Conservation (phyloP, 352 stramenopile genomes). For the Globisporangium yorkense region DNA sequence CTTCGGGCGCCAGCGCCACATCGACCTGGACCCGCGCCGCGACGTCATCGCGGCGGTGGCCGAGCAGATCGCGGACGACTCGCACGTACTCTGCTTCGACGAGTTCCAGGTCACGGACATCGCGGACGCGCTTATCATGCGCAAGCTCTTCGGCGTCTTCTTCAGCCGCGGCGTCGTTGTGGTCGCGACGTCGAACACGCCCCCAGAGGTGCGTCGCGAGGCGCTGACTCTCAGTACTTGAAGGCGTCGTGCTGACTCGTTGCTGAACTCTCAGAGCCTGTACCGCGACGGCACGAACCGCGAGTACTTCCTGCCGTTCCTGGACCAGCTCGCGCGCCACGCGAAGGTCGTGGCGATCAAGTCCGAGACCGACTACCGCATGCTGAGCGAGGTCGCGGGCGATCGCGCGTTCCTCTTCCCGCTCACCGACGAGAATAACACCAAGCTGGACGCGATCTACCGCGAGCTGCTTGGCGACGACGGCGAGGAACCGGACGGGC, state of each 20-base stretch:
- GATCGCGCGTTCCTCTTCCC: slow-evolving; percentile 56
- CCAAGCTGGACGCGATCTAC: slow-evolving; percentile 42
- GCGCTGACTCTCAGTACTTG: neutral
- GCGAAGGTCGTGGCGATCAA: slow-evolving; percentile 73
- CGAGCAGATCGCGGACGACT: slow-evolving; percentile 79
- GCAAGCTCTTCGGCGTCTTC: slow-evolving; percentile 91
- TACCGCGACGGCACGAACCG: slow-evolving; percentile 95
- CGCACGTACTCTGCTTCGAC: slow-evolving; percentile 95
- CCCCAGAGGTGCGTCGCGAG: slow-evolving; percentile 29
- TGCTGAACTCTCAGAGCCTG: slow-evolving; percentile 47
- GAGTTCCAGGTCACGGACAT: slow-evolving; percentile 99
- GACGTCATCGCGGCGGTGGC: slow-evolving; percentile 82
- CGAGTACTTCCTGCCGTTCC: slow-evolving; percentile 96
- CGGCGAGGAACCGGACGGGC: slow-evolving; percentile 12
- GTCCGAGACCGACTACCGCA: slow-evolving; percentile 71
- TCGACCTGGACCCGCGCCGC: slow-evolving; percentile 65
- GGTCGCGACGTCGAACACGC: slow-evolving; percentile 94
- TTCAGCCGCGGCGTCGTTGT: slow-evolving; percentile 90
- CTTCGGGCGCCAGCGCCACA: slow-evolving; percentile 82
- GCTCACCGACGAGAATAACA: slow-evolving; percentile 22
- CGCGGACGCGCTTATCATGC: slow-evolving; percentile 95
- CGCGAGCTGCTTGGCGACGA: slow-evolving; percentile 21
- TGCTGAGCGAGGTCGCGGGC: slow-evolving; percentile 27
- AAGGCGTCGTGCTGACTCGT: neutral
- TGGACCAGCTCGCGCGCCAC: slow-evolving; percentile 90